A percentile compares a stretch with the other conserved stretches of the same genome.
phyloP scores from a whole-genome alignment of 78 protist species.

The Dictyostelium discoideum region DNA sequence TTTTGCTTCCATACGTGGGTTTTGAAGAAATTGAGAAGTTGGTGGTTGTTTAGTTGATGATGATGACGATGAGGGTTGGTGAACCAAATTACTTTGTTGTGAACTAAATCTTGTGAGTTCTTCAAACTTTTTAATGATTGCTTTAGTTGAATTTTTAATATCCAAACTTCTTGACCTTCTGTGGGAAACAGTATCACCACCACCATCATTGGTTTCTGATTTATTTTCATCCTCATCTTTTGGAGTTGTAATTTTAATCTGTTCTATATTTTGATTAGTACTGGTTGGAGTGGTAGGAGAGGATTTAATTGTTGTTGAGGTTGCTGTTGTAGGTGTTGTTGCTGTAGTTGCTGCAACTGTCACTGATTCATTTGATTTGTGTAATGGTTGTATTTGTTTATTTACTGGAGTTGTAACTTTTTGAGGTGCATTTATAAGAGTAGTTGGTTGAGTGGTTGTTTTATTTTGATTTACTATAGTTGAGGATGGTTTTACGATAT shows the following conservation, averaged over 20 bases:
- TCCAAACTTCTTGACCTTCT: slow-evolving; percentile 22
- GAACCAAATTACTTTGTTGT: slow-evolving; percentile 10
- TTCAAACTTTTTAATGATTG: slow-evolving; percentile 59
- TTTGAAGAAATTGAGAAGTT: neutral
- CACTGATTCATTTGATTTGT: neutral
- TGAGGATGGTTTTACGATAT: neutral
- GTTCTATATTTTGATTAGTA: neutral
- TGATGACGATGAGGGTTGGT: neutral
- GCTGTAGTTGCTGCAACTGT: neutral
- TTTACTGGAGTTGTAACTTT: neutral
- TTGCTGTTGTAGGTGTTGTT: neutral
- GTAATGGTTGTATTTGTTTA: neutral
- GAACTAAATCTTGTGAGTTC: slow-evolving; percentile 40
- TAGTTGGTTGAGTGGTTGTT: neutral
- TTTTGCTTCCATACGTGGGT: neutral
- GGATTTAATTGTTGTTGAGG: neutral
- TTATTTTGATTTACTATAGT: neutral
- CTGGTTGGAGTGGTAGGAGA: neutral
- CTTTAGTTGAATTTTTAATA: slow-evolving; percentile 12
- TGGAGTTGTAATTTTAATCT: neutral
- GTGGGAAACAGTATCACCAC: neutral
- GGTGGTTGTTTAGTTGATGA: neutral
- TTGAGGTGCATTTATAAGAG: neutral
- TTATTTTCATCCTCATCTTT: neutral
- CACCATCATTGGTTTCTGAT: neutral